Evolutionary conservation across 768 basidiomycete genomes (phyloP).

Genomic region (Suillus hirtellus): DNA sequence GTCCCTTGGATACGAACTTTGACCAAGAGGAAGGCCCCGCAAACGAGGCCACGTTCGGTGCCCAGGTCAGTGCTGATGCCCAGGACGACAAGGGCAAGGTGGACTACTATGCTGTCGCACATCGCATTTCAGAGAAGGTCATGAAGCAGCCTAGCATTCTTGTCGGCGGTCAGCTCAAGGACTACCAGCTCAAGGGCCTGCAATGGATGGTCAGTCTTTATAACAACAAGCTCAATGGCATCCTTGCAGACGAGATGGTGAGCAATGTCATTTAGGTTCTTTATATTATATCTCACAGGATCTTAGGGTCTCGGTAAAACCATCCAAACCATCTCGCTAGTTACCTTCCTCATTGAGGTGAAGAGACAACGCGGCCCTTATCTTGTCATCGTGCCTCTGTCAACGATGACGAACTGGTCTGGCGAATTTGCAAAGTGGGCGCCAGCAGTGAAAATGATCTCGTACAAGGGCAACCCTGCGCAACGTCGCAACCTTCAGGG

Average conservation of each 20-base stretch:
- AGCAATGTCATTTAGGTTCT: constrained; percentile 19
- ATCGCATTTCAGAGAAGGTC: constrained; percentile 86
- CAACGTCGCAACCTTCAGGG: constrained; percentile 78
- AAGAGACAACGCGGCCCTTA: constrained; percentile 94
- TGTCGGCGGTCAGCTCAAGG: constrained; percentile 87
- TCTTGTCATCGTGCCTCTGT: constrained; percentile 92
- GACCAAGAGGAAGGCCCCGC: constrained; percentile 73
- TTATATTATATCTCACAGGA: constrained; percentile 15
- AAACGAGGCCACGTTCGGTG: constrained; percentile 90
- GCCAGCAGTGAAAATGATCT: constrained; percentile 71
- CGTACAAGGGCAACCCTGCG: constrained; percentile 90
- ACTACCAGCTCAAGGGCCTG: constrained; percentile 91
- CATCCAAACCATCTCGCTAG: constrained; percentile 92
- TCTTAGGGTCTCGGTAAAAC: constrained; percentile 90
- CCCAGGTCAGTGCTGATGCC: constrained; percentile 63
- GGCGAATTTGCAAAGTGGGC: constrained; percentile 99
- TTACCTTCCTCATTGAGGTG: constrained; percentile 88
- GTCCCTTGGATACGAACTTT: constrained; percentile 42
- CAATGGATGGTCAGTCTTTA: constrained; percentile 99
- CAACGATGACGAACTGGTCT: constrained; percentile 97
- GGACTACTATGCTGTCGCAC: constrained; percentile 96
- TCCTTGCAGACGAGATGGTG: constrained; percentile 94
- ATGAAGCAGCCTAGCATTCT: constrained; percentile 71
- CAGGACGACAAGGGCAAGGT: constrained; percentile 70
- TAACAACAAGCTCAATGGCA: constrained; percentile 94